phyloP scores from a whole-genome alignment of 371 early-diverging fungal genomes.

The Mortierella sp. region DNA sequence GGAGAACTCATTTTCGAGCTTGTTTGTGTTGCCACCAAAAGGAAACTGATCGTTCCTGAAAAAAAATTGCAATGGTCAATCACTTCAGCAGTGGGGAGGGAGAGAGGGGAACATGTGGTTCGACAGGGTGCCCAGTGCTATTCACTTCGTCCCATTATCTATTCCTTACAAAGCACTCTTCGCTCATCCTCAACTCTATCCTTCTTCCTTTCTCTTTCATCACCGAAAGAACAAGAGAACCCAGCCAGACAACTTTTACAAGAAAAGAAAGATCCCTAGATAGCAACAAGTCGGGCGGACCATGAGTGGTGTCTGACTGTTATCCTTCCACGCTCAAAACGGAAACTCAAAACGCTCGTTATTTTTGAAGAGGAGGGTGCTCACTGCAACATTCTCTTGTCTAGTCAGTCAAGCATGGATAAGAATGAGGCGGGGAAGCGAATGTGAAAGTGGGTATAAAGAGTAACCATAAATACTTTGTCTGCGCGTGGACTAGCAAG shows the following conservation, averaged over 20 bases:
- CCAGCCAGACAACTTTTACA: background rate
- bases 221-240: background rate
- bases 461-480: too few relatives aligned
- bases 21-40: background rate
- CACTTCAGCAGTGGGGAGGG: too few relatives aligned
- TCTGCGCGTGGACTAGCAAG: too few relatives aligned
- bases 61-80: too few relatives aligned
- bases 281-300: background rate
- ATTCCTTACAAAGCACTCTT: too few relatives aligned
- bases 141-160: too few relatives aligned
- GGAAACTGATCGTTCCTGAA: background rate
- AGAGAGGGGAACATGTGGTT: background rate
- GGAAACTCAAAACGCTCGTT: background rate
- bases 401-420: too few relatives aligned
- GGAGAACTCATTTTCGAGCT: too few relatives aligned
- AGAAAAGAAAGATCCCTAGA: background rate
- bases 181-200: too few relatives aligned
- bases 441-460: too few relatives aligned
- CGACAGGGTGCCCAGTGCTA: background rate
- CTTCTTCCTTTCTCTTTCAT: too few relatives aligned
- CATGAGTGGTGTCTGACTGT: background rate
- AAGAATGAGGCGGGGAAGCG: background rate
- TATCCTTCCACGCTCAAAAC: background rate
- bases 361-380: background rate
- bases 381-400: background rate